These are phyloP conservation scores for Apiotrichum siamense DNA, from an alignment of 1,284 basidiomycete species.

Conservation along the genomic window DNA sequence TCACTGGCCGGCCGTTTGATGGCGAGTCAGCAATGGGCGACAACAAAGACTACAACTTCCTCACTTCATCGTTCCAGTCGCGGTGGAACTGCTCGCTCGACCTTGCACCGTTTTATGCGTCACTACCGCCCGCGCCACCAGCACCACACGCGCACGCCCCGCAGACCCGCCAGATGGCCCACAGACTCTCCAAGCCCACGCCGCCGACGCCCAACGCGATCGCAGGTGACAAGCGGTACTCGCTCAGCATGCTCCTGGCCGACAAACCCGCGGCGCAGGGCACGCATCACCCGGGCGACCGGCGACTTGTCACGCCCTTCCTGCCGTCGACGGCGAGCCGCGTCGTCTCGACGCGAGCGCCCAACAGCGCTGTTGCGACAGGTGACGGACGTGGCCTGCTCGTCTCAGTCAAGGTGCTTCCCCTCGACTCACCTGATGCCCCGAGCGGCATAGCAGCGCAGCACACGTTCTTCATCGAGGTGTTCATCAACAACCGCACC, in stretches of 20 bases:
- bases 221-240: conserved; percentile 46
- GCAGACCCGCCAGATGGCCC: conserved; percentile 3
- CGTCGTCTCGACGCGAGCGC: conserved; percentile 4
- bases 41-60: conserved; percentile 28
- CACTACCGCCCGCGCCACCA: conserved; percentile 18
- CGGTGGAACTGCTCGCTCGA: conserved; percentile 83
- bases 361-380: neutral
- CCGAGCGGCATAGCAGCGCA: conserved; percentile 58
- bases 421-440: no score
- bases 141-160: conserved; percentile 7
- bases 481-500: conserved; percentile 83
- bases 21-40: no score
- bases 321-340: conserved; percentile 16
- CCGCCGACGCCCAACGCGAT: conserved; percentile 31
- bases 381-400: conserved; percentile 50
- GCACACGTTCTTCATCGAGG: conserved; percentile 72
- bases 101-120: conserved; percentile 52
- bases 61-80: conserved; percentile 67
- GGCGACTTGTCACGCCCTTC: conserved; percentile 9
- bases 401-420: conserved; percentile 64
- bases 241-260: conserved; percentile 32
- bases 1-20: conserved; percentile 63
- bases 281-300: neutral
- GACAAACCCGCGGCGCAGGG: conserved; percentile 7
- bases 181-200: conserved; percentile 8